A percentile compares a stretch with the other conserved stretches of the same genome.
Evolutionary conservation across 495 filamentous ascomycete species (phyloP).

Genomic region (Aspergillus diversus): DNA sequence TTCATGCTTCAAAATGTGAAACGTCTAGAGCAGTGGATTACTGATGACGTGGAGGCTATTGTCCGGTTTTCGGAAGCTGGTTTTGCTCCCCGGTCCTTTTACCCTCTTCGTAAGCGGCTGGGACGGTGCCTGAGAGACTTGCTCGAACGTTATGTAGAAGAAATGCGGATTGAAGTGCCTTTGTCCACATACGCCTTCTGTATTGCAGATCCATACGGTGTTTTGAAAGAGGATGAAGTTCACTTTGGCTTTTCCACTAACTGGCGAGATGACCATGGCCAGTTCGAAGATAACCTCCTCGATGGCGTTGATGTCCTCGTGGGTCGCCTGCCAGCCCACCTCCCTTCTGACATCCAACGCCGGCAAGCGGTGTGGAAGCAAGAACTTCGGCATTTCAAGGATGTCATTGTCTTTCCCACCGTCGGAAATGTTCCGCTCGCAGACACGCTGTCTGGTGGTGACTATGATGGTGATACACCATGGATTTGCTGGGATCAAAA

Average conservation of each 20-base stretch:
- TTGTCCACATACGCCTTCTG: constrained; percentile 80
- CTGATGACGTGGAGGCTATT: constrained; percentile 37
- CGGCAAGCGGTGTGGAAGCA: constrained; percentile 64
- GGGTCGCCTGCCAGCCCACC: constrained; percentile 79
- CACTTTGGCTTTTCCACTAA: constrained; percentile 76
- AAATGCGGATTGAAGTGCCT: constrained; percentile 71
- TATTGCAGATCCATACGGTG: constrained; percentile 74
- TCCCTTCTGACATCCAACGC: constrained; percentile 81
- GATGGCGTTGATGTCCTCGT: constrained; percentile 79
- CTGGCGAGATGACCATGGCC: constrained; percentile 59
- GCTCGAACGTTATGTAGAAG: constrained; percentile 58
- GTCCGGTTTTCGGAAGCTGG: constrained; percentile 57
- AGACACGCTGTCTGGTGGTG: constrained; percentile 83
- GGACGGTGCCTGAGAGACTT: constrained; percentile 56
- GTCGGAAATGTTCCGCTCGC: constrained; percentile 73
- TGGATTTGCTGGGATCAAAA: constrained; percentile 89
- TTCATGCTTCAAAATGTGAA: constrained; percentile 27
- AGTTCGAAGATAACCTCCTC: constrained; percentile 62
- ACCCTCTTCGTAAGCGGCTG: constrained; percentile 62
- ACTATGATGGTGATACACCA: constrained; percentile 90
- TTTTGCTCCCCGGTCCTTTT: constrained; percentile 63
- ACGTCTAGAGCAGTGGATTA: constrained; percentile 42
- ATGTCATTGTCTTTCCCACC: constrained; percentile 84
- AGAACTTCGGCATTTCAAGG: constrained; percentile 74
- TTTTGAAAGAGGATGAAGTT: constrained; percentile 74